Evolutionary conservation across 176 grass and related monocot genomes (phyloP).

Genomic region (Aegilops speltoides): DNA sequence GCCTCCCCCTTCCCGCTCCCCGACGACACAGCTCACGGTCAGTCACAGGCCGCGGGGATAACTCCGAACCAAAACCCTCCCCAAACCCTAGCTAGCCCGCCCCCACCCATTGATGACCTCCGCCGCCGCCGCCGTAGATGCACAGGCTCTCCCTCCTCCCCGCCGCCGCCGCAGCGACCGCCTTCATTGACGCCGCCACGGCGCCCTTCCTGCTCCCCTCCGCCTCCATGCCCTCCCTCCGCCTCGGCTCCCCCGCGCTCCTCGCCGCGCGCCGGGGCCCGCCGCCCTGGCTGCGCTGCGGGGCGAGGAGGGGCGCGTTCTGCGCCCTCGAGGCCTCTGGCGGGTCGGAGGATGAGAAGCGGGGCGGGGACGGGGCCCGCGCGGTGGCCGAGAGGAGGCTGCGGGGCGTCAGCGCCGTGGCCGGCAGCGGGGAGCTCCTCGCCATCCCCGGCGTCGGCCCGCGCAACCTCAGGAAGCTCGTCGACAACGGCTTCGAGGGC

Average conservation of each 20-base stretch:
- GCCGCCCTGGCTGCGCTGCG: conserved; percentile 31
- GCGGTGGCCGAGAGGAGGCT: conserved; percentile 49
- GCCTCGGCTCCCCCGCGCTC: conserved; percentile 36
- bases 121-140: conserved; percentile 29
- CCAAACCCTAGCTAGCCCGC: conserved; percentile 45
- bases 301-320: conserved; percentile 21
- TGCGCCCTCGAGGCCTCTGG: conserved; percentile 34
- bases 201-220: conserved; percentile 19
- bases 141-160: conserved; percentile 41
- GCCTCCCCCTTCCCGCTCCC: conserved; percentile 23
- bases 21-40: conserved; percentile 13
- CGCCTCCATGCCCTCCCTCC: conserved; percentile 55
- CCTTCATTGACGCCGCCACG: conserved; percentile 38
- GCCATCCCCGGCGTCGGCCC: conserved; percentile 80
- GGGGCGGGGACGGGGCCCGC: conserved; percentile 16
- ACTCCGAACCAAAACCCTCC: conserved; percentile 28
- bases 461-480: conserved; percentile 89
- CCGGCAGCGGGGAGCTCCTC: conserved; percentile 63
- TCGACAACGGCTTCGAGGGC: conserved; percentile 88
- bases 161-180: conserved; percentile 12
- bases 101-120: conserved; percentile 45
- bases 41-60: background rate
- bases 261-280: conserved; percentile 15
- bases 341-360: conserved; percentile 27
- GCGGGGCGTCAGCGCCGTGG: conserved; percentile 40